A percentile compares a stretch with the other conserved stretches of the same genome.
These are phyloP conservation scores for Aspergillus bridgeri DNA, from an alignment of 495 filamentous ascomycete species.

Conservation along the genomic window DNA sequence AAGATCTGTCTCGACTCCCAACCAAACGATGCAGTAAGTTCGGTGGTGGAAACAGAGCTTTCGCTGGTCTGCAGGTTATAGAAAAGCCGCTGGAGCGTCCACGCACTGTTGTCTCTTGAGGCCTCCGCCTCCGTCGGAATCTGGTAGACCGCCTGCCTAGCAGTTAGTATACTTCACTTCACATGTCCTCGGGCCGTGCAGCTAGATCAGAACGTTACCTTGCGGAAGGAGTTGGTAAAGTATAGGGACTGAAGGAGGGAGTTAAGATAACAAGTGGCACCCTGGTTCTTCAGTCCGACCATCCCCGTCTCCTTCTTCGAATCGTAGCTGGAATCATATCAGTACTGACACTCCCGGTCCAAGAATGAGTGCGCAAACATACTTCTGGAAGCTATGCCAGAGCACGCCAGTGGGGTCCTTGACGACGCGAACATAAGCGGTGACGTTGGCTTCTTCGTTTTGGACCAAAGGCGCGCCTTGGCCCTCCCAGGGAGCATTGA, in stretches of 20 bases:
- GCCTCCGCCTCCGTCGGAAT: slow-evolving; percentile 87
- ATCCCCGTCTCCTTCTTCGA: slow-evolving; percentile 98
- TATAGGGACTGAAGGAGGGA: slow-evolving; percentile 95
- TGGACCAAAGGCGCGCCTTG: slow-evolving; percentile 76
- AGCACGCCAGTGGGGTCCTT: slow-evolving; percentile 98
- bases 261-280: slow-evolving; percentile 97
- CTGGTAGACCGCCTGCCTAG: slow-evolving; percentile 80
- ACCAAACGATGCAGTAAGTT: slow-evolving; percentile 92
- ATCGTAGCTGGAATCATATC: slow-evolving; percentile 64
- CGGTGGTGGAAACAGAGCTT: slow-evolving; percentile 78
- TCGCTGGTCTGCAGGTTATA: slow-evolving; percentile 86
- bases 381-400: slow-evolving; percentile 98
- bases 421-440: slow-evolving; percentile 87
- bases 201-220: slow-evolving; percentile 56
- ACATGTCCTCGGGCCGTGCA: not conserved
- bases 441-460: slow-evolving; percentile 79
- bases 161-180: not conserved
- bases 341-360: not conserved
- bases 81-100: slow-evolving; percentile 90
- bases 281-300: slow-evolving; percentile 96
- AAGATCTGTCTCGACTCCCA: slow-evolving; percentile 99
- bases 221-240: slow-evolving; percentile 95
- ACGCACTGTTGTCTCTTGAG: slow-evolving; percentile 81
- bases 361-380: slow-evolving; percentile 15
- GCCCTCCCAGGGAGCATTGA: slow-evolving; percentile 66